These are phyloP conservation scores for Monosporascus sp. DNA, from an alignment of 2,329 filamentous ascomycete genomes.

Conservation along the genomic window DNA sequence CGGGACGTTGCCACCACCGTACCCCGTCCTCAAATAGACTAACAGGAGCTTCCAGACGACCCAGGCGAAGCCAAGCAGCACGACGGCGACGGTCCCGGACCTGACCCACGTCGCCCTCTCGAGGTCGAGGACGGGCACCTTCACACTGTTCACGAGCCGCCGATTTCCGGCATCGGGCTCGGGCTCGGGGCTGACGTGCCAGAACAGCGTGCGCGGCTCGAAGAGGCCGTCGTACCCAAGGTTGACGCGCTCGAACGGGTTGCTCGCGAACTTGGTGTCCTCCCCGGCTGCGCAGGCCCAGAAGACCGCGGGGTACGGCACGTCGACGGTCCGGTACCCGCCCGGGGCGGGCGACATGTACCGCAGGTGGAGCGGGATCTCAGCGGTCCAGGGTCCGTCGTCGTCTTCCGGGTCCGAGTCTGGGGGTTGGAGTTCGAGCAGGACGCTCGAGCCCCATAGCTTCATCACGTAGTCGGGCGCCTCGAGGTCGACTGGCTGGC, in stretches of 20 bases:
- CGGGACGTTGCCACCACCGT: constrained; percentile 13
- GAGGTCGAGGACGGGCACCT: constrained; percentile 61
- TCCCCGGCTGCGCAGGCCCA: constrained; percentile 76
- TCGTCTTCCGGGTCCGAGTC: constrained; percentile 27
- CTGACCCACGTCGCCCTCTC: constrained; percentile 42
- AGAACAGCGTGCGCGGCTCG: constrained; percentile 71
- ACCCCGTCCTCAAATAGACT: constrained; percentile 30
- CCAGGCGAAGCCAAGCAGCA: constrained; percentile 64
- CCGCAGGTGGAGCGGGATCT: constrained; percentile 78
- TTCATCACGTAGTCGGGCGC: constrained; percentile 75
- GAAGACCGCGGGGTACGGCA: constrained; percentile 81
- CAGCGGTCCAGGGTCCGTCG: constrained; percentile 52
- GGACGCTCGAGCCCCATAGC: constrained; percentile 72
- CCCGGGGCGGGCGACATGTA: constrained; percentile 62
- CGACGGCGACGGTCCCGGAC: constrained; percentile 51
- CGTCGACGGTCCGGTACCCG: constrained; percentile 48
- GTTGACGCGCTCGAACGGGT: constrained; percentile 79
- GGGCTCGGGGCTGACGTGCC: constrained; percentile 61
- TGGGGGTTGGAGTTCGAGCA: constrained; percentile 67
- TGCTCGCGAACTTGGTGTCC: constrained; percentile 62
- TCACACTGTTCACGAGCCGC: constrained; percentile 47
- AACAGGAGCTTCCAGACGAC: constrained; percentile 54
- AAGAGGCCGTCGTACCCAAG: constrained; percentile 86
- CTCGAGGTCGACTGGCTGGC: constrained; percentile 80
- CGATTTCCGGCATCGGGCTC: constrained; percentile 9